Evolutionary conservation across 1,139 yeast species (phyloP).

Genomic region (Pichia sp.): DNA sequence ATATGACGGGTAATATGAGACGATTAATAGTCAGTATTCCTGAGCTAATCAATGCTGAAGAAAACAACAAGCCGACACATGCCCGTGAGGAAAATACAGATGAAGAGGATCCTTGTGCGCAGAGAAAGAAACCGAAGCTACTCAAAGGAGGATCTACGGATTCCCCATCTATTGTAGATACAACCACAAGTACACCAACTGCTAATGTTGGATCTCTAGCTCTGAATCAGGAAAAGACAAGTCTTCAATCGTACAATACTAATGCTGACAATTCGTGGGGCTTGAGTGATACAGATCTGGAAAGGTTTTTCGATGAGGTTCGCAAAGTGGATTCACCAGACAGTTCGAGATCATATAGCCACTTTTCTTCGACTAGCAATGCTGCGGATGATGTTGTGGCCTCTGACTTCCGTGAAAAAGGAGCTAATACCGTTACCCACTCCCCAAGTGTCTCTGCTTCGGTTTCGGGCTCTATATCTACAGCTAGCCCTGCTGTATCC

Average conservation of each 20-base stretch:
- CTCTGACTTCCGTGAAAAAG: too few species aligned
- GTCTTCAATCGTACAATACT: background rate
- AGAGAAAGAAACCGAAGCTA: constrained; percentile 4
- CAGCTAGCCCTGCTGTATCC: background rate
- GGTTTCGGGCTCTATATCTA: background rate
- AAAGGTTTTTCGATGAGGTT: constrained; percentile 42
- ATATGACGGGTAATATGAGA: constrained; percentile 40
- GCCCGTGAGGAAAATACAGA: too few species aligned
- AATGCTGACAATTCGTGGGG: constrained; percentile 3
- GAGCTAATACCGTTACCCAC: background rate
- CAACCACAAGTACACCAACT: background rate
- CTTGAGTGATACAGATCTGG: constrained; percentile 35
- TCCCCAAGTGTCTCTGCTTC: background rate
- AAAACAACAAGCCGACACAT: background rate
- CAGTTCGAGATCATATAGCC: constrained; percentile 25
- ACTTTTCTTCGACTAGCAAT: constrained; percentile 39
- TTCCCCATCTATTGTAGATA: background rate
- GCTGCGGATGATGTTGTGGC: constrained; percentile 24
- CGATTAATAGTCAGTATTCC: constrained; percentile 37
- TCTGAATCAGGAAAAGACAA: background rate
- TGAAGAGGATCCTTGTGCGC: background rate
- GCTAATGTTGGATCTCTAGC: background rate
- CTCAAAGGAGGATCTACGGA: background rate
- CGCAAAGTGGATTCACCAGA: constrained; percentile 23
- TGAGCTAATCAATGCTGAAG: constrained; percentile 18